Evolutionary conservation across 208 protist genomes (phyloP).

Genomic region (Trichomonas vaginalis): DNA sequence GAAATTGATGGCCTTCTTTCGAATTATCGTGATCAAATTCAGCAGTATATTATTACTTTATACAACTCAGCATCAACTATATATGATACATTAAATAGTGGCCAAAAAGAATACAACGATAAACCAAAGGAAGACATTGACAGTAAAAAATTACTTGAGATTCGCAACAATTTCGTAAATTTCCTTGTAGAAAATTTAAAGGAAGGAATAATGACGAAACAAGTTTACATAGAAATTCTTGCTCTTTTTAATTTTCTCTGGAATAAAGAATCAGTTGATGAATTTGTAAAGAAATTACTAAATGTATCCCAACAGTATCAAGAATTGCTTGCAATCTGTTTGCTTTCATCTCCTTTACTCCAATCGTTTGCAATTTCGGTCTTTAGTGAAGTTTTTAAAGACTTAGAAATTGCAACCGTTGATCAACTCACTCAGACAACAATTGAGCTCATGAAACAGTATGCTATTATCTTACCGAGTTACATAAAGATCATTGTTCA

Average conservation of each 20-base stretch:
- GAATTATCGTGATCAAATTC: not conserved
- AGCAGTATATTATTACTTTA: not conserved
- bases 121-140: not conserved
- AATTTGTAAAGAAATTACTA: not conserved
- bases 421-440: not conserved
- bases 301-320: not conserved
- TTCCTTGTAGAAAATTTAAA: not conserved
- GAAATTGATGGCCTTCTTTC: not conserved
- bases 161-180: not conserved
- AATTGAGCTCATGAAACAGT: not conserved
- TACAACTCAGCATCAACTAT: not conserved
- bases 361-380: not conserved
- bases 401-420: not conserved
- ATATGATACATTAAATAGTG: not conserved
- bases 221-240: not conserved
- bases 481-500: not conserved
- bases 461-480: not conserved
- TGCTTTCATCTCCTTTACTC: not conserved
- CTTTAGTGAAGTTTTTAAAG: not conserved
- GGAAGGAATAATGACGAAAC: not conserved
- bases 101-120: not conserved
- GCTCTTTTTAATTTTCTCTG: not conserved
- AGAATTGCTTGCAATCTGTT: not conserved
- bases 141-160: not conserved
- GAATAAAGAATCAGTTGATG: not conserved